Evolutionary conservation across 768 basidiomycete species (phyloP), one percentile per base, ranked within the genome.

Genomic region (Lentinula guzmanii): DNA sequence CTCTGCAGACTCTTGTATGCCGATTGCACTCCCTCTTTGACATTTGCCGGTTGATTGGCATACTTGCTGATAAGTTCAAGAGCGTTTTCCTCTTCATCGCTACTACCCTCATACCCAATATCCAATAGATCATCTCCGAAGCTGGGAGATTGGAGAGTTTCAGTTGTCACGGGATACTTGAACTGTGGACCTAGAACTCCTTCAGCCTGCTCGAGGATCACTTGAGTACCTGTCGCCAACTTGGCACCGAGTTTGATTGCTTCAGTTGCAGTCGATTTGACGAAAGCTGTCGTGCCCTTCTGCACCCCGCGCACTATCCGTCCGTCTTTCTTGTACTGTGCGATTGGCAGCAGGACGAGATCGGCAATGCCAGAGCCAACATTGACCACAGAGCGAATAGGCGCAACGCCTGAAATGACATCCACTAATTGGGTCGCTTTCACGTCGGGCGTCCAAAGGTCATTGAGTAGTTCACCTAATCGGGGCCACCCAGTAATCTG

Each of bases 391-490:
- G 95, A 98, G 16, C 95, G 90, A 64, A 99, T 95, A 1, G 97
- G 97, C 10, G 95, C 84, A 2, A 98, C 94, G 5, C 97, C 97
- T 24, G 95, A 95, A 58, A 99, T 91, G 54, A 99, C 92, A 65
- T 98, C 96, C 15, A 93, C 93, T 10, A 99, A 83, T 70, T 99
- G 97, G 8, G 97, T 98, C 11, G 97, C 95, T 72, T 98, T 98
- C 57, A 99, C 97, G 72, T 99, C 97, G 4, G 97, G 97, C 0
- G 97, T 98, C 97, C 97, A 99, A 28, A 98, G 77, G 68, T 98
- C 96, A 66, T 98, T 97, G n/a, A 99, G 77, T 48, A 91, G 82
- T 65, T 95, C 91, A 64, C 93, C 94, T 35, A 98, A 77, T 50
- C 87, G 85, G 8, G 90, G 78, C 92, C 93, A 95, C n/a, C 95